These are phyloP conservation scores for Fusarium cicatricum DNA, from an alignment of 2,329 filamentous ascomycete species.

Conservation along the genomic window DNA sequence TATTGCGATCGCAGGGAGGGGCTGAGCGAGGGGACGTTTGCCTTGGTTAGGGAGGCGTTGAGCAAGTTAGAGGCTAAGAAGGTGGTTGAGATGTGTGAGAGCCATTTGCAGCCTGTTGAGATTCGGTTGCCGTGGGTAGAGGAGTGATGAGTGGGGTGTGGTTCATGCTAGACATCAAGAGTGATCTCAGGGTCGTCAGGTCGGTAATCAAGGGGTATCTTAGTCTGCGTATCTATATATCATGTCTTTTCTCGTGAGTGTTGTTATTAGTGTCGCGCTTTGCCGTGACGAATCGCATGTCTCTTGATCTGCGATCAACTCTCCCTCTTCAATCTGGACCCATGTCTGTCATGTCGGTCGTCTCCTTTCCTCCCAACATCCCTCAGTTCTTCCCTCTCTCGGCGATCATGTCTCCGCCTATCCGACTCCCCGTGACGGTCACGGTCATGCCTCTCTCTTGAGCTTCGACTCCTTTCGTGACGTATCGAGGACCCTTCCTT, in stretches of 20 bases:
- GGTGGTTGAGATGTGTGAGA: constrained; percentile 59
- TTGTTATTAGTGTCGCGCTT: constrained; percentile 19
- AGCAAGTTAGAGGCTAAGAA: constrained; percentile 57
- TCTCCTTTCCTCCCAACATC: constrained; percentile 11
- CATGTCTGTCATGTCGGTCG: constrained; percentile 4
- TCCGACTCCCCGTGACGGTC: constrained; percentile 16
- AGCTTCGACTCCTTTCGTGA: constrained; percentile 18
- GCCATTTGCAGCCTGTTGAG: constrained; percentile 60
- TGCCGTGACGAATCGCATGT: too few species aligned
- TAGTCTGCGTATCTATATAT: constrained; percentile 7
- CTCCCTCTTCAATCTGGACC: constrained; percentile 1
- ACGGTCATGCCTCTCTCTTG: constrained; percentile 19
- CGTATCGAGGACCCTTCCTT: constrained; percentile 20
- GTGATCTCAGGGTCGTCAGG: too few species aligned
- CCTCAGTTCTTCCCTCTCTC: constrained; percentile 13
- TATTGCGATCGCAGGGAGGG: constrained; percentile 73
- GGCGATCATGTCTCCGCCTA: constrained; percentile 15
- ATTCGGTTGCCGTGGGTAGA: constrained; percentile 61
- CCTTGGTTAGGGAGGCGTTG: constrained; percentile 63
- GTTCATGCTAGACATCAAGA: too few species aligned
- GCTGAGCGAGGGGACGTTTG: constrained; percentile 64
- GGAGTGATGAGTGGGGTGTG: constrained; percentile 5
- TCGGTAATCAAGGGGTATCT: constrained; percentile 16
- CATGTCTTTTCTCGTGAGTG: constrained; percentile 10
- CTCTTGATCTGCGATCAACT: too few species aligned